Conservation (phyloP, 2,329 filamentous ascomycete species). For the Colletotrichum noveboracense region DNA sequence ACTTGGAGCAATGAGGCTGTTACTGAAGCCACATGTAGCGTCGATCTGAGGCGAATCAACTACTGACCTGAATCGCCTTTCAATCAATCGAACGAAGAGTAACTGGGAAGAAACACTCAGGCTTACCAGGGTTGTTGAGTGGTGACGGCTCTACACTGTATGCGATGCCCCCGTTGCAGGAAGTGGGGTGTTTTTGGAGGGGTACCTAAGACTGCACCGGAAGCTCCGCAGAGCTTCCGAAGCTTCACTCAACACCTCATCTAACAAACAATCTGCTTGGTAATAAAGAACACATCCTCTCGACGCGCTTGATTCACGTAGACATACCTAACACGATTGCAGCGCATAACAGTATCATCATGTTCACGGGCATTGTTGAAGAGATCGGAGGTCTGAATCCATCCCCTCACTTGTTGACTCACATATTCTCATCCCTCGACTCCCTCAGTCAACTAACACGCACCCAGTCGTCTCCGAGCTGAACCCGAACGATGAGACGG, state of each 20-base stretch:
- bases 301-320: not conserved
- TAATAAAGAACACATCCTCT: not conserved
- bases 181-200: constrained; percentile 16
- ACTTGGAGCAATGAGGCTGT: not conserved
- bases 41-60: not conserved
- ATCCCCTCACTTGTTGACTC: constrained; percentile 22
- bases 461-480: constrained; percentile 81
- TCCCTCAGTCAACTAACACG: constrained; percentile 23
- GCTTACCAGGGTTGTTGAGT: not conserved
- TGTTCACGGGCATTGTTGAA: constrained; percentile 97
- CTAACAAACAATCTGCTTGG: not conserved
- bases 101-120: not conserved
- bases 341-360: constrained; percentile 39
- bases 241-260: not conserved
- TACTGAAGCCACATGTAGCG: not conserved
- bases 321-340: not conserved
- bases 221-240: not conserved
- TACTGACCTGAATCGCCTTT: not conserved
- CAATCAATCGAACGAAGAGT: not conserved
- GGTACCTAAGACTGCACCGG: not conserved
- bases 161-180: not conserved
- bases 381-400: constrained; percentile 81
- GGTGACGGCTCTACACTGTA: not conserved
- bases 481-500: constrained; percentile 79
- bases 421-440: not conserved